These are phyloP conservation scores for Candida nonsorbophila DNA, from an alignment of 805 yeast genomes.

Conservation along the genomic window DNA sequence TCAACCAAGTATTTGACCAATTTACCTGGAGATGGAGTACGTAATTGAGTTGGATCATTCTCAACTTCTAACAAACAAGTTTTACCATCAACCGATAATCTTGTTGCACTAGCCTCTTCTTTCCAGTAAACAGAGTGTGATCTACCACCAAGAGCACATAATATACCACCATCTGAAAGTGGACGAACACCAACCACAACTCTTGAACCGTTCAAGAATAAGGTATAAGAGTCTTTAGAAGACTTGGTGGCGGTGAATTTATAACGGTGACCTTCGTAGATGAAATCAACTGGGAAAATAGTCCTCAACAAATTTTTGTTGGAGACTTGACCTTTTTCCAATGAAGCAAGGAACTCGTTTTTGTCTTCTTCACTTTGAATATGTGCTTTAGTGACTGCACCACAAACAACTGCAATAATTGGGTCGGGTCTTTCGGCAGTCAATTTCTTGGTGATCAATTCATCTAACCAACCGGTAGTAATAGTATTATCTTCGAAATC, in stretches of 20 bases:
- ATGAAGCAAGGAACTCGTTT: constrained; percentile 63
- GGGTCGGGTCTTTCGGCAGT: constrained; percentile 98
- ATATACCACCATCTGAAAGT: constrained; percentile 92
- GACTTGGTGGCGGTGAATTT: constrained; percentile 95
- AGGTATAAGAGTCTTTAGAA: constrained; percentile 75
- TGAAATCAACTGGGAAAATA: constrained; percentile 88
- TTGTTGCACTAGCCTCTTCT: constrained; percentile 93
- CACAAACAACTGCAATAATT: constrained; percentile 86
- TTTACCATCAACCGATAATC: constrained; percentile 91
- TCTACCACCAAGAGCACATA: constrained; percentile 83
- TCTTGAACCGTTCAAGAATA: constrained; percentile 91
- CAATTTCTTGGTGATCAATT: constrained; percentile 84
- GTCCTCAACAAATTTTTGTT: constrained; percentile 76
- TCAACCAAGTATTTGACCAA: constrained; percentile 90
- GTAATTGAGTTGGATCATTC: constrained; percentile 96
- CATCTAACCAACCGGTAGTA: constrained; percentile 99
- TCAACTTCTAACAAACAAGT: constrained; percentile 92
- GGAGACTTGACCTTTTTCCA: constrained; percentile 95
- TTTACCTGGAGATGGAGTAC: constrained; percentile 99
- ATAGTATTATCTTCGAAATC: constrained; percentile 95
- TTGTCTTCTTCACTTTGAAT: constrained; percentile 67
- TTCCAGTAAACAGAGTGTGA: constrained; percentile 97
- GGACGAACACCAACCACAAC: constrained; percentile 81
- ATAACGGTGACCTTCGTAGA: constrained; percentile 88
- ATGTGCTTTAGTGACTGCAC: constrained; percentile 96